Percentiles rank a stretch among this genome's conserved stretches.
Conservation (phyloP, 2,329 filamentous ascomycete genomes). For the Fusarium begoniae region DNA sequence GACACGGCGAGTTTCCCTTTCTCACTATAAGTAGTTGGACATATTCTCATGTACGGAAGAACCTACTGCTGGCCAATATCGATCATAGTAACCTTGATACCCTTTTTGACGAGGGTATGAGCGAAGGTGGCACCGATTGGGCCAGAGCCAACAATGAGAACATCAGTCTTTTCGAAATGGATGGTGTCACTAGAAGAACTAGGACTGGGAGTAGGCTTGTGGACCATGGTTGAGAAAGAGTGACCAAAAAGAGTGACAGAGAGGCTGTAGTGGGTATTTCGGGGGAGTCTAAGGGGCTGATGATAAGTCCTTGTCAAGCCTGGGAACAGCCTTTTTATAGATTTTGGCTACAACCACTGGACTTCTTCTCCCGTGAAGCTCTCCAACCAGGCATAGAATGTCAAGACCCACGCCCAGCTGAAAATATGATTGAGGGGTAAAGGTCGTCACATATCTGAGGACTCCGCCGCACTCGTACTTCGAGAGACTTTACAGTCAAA, state of each 20-base stretch:
- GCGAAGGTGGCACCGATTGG: constrained; percentile 7
- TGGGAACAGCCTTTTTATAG: background rate
- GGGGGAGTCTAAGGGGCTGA: rapidly evolving
- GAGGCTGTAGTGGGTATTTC: rapidly evolving
- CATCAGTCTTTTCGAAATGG: background rate
- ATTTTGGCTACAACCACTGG: too few relatives aligned
- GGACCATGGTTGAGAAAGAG: background rate
- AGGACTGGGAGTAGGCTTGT: background rate
- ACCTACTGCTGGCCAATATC: constrained; percentile 1
- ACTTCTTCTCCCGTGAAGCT: rapidly evolving
- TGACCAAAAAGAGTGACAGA: background rate
- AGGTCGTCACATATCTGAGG: background rate
- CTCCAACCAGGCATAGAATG: too few relatives aligned
- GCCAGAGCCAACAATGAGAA: background rate
- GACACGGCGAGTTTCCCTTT: background rate
- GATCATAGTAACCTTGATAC: constrained; percentile 2
- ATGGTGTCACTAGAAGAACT: background rate
- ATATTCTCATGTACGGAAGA: too few relatives aligned
- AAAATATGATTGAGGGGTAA: background rate
- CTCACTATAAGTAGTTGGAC: background rate
- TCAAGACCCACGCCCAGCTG: background rate
- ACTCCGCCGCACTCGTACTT: rapidly evolving
- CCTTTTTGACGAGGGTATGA: background rate
- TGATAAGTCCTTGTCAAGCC: rapidly evolving
- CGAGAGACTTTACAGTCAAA: rapidly evolving